phyloP scores from a whole-genome alignment of 129 eudicot species.

The Flaveria linearis region DNA sequence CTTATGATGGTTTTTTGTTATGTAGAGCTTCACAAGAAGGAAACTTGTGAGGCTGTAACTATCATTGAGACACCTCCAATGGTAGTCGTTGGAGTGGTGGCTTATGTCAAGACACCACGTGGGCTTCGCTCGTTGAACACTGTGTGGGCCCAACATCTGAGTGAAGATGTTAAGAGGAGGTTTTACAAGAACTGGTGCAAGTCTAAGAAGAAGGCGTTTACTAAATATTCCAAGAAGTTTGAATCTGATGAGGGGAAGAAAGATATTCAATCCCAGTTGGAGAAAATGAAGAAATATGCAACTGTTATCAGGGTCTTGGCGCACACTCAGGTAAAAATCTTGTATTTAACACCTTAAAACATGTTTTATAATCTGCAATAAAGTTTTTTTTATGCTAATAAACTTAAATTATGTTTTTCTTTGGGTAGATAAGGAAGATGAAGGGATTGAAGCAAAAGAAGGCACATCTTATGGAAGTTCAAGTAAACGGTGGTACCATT shows the following conservation, averaged over 20 bases:
- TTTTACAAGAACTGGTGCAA: conserved; percentile 84
- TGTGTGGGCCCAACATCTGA: conserved; percentile 79
- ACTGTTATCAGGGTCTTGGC: conserved; percentile 68
- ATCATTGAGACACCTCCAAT: conserved; percentile 75
- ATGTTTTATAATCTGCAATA: neutral
- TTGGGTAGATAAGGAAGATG: conserved; percentile 59
- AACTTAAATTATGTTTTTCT: neutral
- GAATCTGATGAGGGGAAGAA: conserved; percentile 68
- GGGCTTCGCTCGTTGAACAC: conserved; percentile 65
- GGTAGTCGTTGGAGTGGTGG: conserved; percentile 81
- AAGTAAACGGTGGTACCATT: conserved; percentile 65
- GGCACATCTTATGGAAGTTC: conserved; percentile 76
- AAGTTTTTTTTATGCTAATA: neutral
- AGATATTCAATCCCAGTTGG: conserved; percentile 61
- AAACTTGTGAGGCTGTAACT: conserved; percentile 77
- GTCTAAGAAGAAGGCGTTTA: conserved; percentile 77
- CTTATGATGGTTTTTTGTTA: neutral
- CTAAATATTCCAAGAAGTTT: conserved; percentile 62
- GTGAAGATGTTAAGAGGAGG: conserved; percentile 69
- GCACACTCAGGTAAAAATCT: conserved; percentile 40
- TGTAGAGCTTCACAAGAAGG: conserved; percentile 79
- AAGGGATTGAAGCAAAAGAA: conserved; percentile 82
- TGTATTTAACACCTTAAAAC: neutral
- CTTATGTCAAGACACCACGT: conserved; percentile 63
- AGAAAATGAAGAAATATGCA: conserved; percentile 69